These are phyloP conservation scores for Hansfordia pulvinata DNA, from an alignment of 2,329 filamentous ascomycete species.

Conservation along the genomic window DNA sequence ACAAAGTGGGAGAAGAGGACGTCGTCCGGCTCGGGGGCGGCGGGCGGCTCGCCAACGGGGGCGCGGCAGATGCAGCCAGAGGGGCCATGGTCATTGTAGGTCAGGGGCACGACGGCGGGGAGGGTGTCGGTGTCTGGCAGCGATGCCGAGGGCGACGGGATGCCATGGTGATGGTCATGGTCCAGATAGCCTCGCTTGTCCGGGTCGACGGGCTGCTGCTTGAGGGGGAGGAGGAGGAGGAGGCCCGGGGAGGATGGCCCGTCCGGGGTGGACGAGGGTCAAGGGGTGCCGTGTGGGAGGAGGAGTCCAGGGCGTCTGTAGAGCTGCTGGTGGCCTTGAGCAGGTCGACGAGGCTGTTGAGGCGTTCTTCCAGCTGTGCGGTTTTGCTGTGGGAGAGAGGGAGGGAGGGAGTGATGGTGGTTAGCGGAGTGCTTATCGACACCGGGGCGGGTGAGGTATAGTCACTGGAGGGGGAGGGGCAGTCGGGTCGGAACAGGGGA, in stretches of 20 bases:
- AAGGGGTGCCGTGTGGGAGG: no score
- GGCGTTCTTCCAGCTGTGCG: constrained; percentile 32
- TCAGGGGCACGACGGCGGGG: constrained; percentile 20
- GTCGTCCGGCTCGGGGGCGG: constrained; percentile 30
- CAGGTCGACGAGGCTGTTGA: constrained; percentile 34
- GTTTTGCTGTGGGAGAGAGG: constrained; percentile 23
- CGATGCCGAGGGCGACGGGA: constrained; percentile 4
- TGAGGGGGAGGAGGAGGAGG: constrained; percentile 1
- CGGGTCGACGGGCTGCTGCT: no score
- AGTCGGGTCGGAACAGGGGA: no score
- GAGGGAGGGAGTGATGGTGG: constrained; percentile 3
- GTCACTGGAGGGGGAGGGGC: no score
- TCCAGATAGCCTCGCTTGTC: no score
- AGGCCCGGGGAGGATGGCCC: not conserved
- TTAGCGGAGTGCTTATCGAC: not conserved
- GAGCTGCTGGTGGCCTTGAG: constrained; percentile 23
- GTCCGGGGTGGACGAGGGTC: not conserved
- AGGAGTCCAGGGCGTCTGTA: not conserved
- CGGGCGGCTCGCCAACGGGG: constrained; percentile 21
- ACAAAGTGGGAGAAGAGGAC: constrained; percentile 29
- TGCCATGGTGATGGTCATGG: no score
- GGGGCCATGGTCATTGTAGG: constrained; percentile 31
- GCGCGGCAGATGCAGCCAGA: constrained; percentile 32
- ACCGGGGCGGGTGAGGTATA: no score
- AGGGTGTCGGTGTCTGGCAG: constrained; percentile 5